A percentile compares a stretch with the other conserved stretches of the same genome.
Conservation (phyloP, 768 basidiomycete species). For the Boletus bicolor region DNA sequence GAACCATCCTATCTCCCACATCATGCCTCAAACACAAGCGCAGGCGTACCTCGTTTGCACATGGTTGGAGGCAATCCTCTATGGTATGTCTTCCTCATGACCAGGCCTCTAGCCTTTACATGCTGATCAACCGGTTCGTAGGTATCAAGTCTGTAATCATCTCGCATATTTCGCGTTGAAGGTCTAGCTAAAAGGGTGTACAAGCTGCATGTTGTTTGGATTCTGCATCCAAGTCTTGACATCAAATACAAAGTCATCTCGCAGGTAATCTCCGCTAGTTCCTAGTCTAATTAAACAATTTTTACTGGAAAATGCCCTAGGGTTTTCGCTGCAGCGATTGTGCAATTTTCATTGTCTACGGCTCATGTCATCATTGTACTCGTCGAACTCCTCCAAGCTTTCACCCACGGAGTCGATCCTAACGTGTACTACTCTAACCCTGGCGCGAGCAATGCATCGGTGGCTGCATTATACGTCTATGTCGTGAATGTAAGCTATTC, state of each 20-base stretch:
- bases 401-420: slow-evolving; percentile 1
- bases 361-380: slow-evolving; percentile 12
- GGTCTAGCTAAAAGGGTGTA: neutral
- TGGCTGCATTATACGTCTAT: slow-evolving; percentile 19
- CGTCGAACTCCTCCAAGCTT: slow-evolving; percentile 17
- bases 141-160: slow-evolving; percentile 10
- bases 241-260: slow-evolving; percentile 1
- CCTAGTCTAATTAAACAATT: neutral
- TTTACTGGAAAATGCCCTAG: neutral
- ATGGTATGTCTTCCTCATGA: slow-evolving; percentile 7
- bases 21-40: slow-evolving; percentile 14
- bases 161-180: too few species aligned
- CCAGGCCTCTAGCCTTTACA: neutral
- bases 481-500: slow-evolving; percentile 16
- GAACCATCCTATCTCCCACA: neutral
- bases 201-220: slow-evolving; percentile 15
- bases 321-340: slow-evolving; percentile 10
- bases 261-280: neutral
- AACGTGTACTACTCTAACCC: slow-evolving; percentile 8
- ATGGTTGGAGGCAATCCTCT: slow-evolving; percentile 20
- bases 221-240: slow-evolving; percentile 8
- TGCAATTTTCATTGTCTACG: slow-evolving; percentile 17
- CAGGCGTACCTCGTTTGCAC: slow-evolving; percentile 15
- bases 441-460: slow-evolving; percentile 1
- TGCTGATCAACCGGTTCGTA: neutral